Evolutionary conservation across 495 filamentous ascomycete genomes (phyloP), one percentile per base, ranked within the genome.

Genomic region (Hypoxylon lienhwacheense): DNA sequence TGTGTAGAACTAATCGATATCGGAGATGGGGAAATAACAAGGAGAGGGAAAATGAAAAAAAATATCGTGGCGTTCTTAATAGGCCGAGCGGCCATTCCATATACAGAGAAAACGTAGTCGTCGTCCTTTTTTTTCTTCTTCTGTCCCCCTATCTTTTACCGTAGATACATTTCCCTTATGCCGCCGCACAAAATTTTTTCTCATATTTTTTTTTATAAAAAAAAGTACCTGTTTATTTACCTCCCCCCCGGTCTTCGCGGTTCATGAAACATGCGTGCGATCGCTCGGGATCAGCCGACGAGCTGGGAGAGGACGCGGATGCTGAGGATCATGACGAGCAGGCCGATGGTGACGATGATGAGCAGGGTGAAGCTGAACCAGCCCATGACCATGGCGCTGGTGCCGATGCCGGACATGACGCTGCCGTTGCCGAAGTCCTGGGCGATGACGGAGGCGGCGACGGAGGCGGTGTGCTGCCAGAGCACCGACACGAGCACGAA

Each of bases 371-470:
- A 97, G 10, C 90, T 88, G 69, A 97, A 97, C 92, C 92, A 97
- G 19, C 92, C 92, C 61, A 97, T 78, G 21, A 97, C 87, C 89
- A 97, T 97, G 7, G 92, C 92, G 2, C 85, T 88, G 4, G 88
- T 88, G 2, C 92, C 92, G 29, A 97, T 90, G 10, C 92, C 92
- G 43, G 86, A 88, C 69, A 82, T 77, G 11, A 97, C 88, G 61
- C 86, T 90, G 12, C 92, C 92, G 70, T 97, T 97, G n/a, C 87
- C 92, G 59, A 97, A 79, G 64, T 96, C 91, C 70, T 96, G 90
- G 0, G 90, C 91, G 51, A 97, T 89, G 34, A 91, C 90, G 49
- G 88, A 88, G 10, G 92, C 92, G 4, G 91, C 92, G 0, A 97
- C 91, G 0, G 91, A 95, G 0, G 92, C 92, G 12, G 92, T 97